Base-by-base conservation (phyloP, 108 stramenopile genomes). In the Pseudonitzschia pungens region DNA sequence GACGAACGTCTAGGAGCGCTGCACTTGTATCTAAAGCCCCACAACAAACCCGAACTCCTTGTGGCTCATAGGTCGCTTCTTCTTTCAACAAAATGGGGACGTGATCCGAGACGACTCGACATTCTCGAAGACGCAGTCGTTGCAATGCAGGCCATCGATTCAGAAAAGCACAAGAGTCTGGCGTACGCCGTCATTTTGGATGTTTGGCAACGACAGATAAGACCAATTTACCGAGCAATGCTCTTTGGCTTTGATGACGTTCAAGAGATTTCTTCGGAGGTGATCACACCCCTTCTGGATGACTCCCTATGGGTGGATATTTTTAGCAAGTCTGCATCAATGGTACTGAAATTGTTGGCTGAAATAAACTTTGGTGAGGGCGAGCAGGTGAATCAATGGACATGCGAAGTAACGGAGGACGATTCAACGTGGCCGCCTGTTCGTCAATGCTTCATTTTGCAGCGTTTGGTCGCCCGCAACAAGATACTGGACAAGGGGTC, bases 201-300 rank as follows among this genome's bases (percentile, higher is more conserved):
- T 69, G 65, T 94, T n/a, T 94, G 90, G 83, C 86, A 90, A 70
- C 74, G 68, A 52, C 69, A 65, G 4, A 77, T 91, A 52, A 75
- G 89, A 40, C 87, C 90, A 21, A 74, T 91, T 18, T 89, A 76
- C 36, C 84, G 89, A 58, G 89, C 84, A 0, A 70, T 88, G 14
- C 71, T 94, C 54, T 89, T 94, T 75, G 92, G 92, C 11, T 88
- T 88, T 60, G 75, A 77, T 42, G 89, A 90, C 62, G 85, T 83
- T n/a, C 87, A 83, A 45, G 92, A 91, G 55, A 62, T 86, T 15
- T 71, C 74, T 15, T 68, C 81, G 48, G 86, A 82, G 22, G 77
- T 67, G 16, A 65, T 91, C 44, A 71, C 73, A 21, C 81, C 89
- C 28, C 77, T 94, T 51, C 77, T 87, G n/a, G 71, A 88, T 36